These are phyloP conservation scores for Scheffersomyces stipitis DNA, from an alignment of 805 yeast genomes.

Conservation along the genomic window DNA sequence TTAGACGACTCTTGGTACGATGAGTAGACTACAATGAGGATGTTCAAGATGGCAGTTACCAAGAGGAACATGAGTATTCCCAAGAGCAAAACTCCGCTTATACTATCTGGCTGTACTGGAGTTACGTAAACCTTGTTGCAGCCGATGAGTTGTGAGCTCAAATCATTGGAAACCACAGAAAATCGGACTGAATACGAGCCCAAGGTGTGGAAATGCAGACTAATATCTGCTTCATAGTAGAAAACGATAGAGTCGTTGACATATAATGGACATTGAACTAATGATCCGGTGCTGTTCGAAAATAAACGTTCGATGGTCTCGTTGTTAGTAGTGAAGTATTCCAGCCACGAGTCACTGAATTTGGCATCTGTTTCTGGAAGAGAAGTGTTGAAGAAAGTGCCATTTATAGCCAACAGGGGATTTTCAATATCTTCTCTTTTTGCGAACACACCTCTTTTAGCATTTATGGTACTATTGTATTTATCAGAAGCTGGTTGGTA, in stretches of 20 bases:
- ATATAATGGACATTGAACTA: constrained; percentile 37
- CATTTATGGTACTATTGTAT: neutral
- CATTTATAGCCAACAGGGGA: neutral
- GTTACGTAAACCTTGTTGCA: constrained; percentile 51
- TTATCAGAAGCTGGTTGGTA: neutral
- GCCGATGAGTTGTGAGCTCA: constrained; percentile 37
- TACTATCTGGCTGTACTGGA: constrained; percentile 35
- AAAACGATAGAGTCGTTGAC: constrained; percentile 35
- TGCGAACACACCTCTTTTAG: neutral
- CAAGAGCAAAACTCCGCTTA: constrained; percentile 34
- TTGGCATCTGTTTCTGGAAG: too few relatives aligned
- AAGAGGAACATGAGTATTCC: constrained; percentile 41
- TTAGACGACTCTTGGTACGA: constrained; percentile 60
- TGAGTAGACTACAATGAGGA: constrained; percentile 43
- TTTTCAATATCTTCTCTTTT: neutral
- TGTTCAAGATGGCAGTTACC: constrained; percentile 40
- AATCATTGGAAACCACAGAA: constrained; percentile 41
- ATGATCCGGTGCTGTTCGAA: constrained; percentile 24
- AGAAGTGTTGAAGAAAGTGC: neutral
- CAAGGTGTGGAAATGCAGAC: constrained; percentile 36
- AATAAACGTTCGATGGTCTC: constrained; percentile 18
- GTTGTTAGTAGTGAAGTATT: constrained; percentile 15
- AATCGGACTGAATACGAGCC: constrained; percentile 48
- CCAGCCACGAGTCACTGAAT: constrained; percentile 11
- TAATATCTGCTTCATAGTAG: constrained; percentile 40